These are phyloP conservation scores for Solanum okadae DNA, from an alignment of 257 asterid genomes.

Conservation along the genomic window DNA sequence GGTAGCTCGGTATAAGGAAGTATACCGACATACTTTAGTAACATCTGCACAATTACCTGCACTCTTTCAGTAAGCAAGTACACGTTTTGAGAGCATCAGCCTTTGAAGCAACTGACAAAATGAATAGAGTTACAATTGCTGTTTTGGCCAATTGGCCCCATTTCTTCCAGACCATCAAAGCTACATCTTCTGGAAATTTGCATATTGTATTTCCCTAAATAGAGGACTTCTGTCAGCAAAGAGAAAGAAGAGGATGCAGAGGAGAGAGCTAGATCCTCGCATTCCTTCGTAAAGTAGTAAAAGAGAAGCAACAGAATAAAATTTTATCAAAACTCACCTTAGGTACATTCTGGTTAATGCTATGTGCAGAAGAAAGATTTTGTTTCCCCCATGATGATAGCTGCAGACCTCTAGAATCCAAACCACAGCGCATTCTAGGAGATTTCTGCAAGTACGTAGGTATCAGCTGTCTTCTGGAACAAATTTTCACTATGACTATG, in stretches of 20 bases:
- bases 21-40: background rate
- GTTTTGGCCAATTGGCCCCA: constrained; percentile 51
- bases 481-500: constrained; percentile 16
- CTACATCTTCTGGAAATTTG: constrained; percentile 22
- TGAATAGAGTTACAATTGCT: constrained; percentile 43
- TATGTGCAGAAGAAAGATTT: constrained; percentile 11
- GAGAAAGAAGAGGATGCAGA: background rate
- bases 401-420: constrained; percentile 27
- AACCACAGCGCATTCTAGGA: constrained; percentile 15
- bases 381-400: constrained; percentile 15
- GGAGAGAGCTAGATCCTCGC: background rate
- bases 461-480: constrained; percentile 26
- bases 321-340: constrained; percentile 28
- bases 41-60: constrained; percentile 49
- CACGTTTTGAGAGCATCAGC: constrained; percentile 88
- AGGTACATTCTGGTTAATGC: constrained; percentile 9
- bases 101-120: constrained; percentile 48
- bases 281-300: background rate
- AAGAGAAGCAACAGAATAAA: background rate
- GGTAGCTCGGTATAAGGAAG: too few relatives aligned
- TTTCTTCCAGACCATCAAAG: constrained; percentile 30
- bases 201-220: constrained; percentile 34
- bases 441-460: constrained; percentile 25
- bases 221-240: background rate
- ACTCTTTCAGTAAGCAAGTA: constrained; percentile 78